A percentile compares a stretch with the other conserved stretches of the same genome.
phyloP scores from a whole-genome alignment of 2,329 filamentous ascomycete genomes.

The Aspergillus sp. region DNA sequence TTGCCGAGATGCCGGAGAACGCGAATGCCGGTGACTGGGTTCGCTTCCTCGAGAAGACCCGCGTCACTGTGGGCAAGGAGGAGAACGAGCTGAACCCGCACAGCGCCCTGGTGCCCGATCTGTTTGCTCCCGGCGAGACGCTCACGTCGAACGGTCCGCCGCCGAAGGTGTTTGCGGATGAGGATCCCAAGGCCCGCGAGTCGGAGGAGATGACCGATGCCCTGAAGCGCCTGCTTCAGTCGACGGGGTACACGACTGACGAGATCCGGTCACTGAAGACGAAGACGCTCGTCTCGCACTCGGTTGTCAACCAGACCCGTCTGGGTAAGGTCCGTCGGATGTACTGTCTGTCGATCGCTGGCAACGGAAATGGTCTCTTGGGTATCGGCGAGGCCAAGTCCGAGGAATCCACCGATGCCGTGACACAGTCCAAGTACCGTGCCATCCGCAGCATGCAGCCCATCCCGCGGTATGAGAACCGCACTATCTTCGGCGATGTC shows the following conservation, averaged over 20 bases:
- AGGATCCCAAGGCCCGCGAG: constrained; percentile 8
- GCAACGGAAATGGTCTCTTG: constrained; percentile 80
- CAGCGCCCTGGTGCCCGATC: constrained; percentile 50
- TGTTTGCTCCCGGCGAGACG: constrained; percentile 46
- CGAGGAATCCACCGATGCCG: constrained; percentile 67
- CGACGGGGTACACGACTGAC: constrained; percentile 53
- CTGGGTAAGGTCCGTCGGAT: constrained; percentile 84
- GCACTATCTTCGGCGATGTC: constrained; percentile 86
- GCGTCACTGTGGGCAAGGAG: constrained; percentile 51
- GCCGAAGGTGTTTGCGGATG: constrained; percentile 17
- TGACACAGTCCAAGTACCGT: constrained; percentile 70
- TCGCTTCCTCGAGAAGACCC: constrained; percentile 46
- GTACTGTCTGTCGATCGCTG: constrained; percentile 77
- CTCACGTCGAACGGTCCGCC: constrained; percentile 27
- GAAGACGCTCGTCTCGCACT: constrained; percentile 72
- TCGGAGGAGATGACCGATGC: constrained; percentile 36
- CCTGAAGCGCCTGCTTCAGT: constrained; percentile 54
- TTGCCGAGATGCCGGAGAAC: constrained; percentile 52
- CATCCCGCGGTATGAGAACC: constrained; percentile 84
- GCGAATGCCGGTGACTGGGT: constrained; percentile 43
- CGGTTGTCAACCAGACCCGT: constrained; percentile 89
- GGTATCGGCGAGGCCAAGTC: constrained; percentile 91
- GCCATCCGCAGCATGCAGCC: constrained; percentile 92
- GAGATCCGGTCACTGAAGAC: constrained; percentile 56
- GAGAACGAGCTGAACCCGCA: constrained; percentile 50